These are phyloP conservation scores for Saccharomyces hybrid DNA, from an alignment of 1,139 yeast genomes.

Conservation along the genomic window DNA sequence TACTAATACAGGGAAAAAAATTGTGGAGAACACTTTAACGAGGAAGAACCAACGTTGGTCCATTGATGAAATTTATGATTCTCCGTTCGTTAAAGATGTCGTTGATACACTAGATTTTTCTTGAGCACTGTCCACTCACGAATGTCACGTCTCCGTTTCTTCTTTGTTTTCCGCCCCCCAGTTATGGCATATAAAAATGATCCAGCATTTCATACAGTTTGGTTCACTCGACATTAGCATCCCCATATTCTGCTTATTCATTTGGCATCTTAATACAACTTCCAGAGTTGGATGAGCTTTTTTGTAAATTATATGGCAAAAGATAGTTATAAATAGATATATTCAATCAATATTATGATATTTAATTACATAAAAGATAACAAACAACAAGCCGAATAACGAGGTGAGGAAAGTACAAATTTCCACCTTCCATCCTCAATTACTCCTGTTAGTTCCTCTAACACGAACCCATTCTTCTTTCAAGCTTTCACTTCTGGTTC, in stretches of 20 bases:
- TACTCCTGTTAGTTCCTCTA: neutral
- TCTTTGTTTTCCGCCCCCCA: neutral
- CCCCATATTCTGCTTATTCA: neutral
- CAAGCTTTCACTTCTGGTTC: constrained; percentile 6
- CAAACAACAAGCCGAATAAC: neutral
- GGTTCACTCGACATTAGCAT: neutral
- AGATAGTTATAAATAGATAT: neutral
- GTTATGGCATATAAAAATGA: neutral
- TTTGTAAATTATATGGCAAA: neutral
- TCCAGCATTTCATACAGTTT: neutral
- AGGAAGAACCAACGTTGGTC: constrained; percentile 46
- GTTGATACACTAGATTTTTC: constrained; percentile 7
- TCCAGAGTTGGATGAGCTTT: neutral
- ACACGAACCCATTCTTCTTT: neutral
- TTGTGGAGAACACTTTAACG: constrained; percentile 48
- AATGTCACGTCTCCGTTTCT: neutral
- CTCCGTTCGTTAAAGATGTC: constrained; percentile 32
- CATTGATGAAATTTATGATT: constrained; percentile 34
- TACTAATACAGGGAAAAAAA: constrained; percentile 41
- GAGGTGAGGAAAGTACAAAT: neutral
- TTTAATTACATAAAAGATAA: neutral
- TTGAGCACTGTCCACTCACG: constrained; percentile 3
- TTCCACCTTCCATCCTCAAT: neutral
- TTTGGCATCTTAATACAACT: neutral
- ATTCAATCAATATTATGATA: neutral